phyloP scores from a whole-genome alignment of 495 filamentous ascomycete genomes.

The Diplogelasinospora grovesii region DNA sequence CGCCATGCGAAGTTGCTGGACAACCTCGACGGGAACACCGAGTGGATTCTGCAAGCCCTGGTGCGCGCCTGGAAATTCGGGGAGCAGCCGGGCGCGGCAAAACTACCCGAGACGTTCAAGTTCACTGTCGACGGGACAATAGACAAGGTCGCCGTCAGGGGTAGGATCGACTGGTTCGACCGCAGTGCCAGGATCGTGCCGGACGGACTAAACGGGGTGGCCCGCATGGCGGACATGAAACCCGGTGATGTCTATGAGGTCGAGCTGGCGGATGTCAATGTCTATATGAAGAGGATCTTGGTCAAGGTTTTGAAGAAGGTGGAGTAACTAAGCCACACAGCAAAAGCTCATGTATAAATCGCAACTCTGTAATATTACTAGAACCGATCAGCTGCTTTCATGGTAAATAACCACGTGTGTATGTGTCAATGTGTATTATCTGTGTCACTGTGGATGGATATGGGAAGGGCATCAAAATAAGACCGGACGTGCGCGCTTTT shows the following conservation, averaged over 20 bases:
- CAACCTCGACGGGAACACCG: conserved; percentile 24
- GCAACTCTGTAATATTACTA: too few species aligned
- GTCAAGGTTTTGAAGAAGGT: conserved; percentile 42
- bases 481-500: too few species aligned
- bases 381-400: too few species aligned
- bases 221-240: conserved; percentile 28
- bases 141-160: conserved; percentile 11
- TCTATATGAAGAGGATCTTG: conserved; percentile 40
- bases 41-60: conserved; percentile 64
- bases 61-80: conserved; percentile 69
- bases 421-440: too few species aligned
- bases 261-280: conserved; percentile 50
- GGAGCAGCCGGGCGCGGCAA: conserved; percentile 35
- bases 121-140: conserved; percentile 37
- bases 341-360: too few species aligned
- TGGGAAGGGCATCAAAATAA: too few species aligned
- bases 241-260: conserved; percentile 53
- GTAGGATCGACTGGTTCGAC: conserved; percentile 36
- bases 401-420: too few species aligned
- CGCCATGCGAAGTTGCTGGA: conserved; percentile 25
- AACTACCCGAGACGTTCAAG: conserved; percentile 56
- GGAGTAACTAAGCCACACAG: not conserved
- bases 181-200: conserved; percentile 24
- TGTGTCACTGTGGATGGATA: too few species aligned
- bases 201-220: conserved; percentile 21